Conservation (phyloP, 1,139 yeast genomes). For the Taphrina flavorubra region DNA sequence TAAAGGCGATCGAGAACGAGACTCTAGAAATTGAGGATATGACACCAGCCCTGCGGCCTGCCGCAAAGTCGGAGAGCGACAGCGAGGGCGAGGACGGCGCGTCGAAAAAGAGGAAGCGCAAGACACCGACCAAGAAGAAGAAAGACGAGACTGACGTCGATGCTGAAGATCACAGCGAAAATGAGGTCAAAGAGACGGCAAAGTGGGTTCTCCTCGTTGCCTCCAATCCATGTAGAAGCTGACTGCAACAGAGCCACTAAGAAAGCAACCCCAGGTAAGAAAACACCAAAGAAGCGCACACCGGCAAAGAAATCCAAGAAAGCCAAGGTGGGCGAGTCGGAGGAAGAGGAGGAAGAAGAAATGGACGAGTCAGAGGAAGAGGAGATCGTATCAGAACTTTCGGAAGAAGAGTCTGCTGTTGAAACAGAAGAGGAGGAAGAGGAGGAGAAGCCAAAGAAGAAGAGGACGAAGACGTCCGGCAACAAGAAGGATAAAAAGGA, state of each 20-base stretch:
- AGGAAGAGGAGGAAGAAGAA: conserved; percentile 5
- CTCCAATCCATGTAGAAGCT: neutral
- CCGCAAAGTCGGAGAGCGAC: conserved; percentile 4
- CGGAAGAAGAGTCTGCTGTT: conserved; percentile 21
- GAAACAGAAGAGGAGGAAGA: conserved; percentile 22
- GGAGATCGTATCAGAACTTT: conserved; percentile 1
- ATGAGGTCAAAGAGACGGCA: conserved; percentile 4
- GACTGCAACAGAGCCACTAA: neutral
- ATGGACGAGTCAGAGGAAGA: neutral
- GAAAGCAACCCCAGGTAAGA: conserved; percentile 41
- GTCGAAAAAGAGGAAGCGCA: conserved; percentile 16
- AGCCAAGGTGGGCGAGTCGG: conserved; percentile 9
- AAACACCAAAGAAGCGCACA: conserved; percentile 39
- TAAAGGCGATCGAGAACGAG: conserved; percentile 15
- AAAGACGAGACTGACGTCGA: neutral
- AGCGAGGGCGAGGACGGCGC: conserved; percentile 1
- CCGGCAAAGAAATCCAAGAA: conserved; percentile 32
- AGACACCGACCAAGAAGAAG: conserved; percentile 8
- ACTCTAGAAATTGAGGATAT: conserved; percentile 13
- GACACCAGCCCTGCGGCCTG: conserved; percentile 20
- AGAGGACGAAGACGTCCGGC: conserved; percentile 1
- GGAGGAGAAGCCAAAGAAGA: neutral
- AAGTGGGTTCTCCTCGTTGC: neutral
- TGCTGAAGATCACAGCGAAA: neutral
- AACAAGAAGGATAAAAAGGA: neutral